Evolutionary conservation across 176 grass and related monocot genomes (phyloP).

Genomic region (Guadua angustifolia): DNA sequence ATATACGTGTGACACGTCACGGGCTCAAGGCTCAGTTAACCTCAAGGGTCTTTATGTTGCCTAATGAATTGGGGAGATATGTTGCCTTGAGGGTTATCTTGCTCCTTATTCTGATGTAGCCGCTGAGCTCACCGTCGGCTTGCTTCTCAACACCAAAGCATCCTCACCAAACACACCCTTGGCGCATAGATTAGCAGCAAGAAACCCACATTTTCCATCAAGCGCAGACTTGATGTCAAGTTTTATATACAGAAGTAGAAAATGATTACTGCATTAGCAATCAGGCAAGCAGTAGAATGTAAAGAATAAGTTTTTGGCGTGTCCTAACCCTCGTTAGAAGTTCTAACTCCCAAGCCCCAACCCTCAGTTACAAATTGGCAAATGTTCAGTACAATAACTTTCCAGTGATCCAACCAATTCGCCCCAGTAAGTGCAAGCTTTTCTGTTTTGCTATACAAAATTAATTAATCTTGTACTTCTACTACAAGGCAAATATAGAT

Average conservation of each 20-base stretch:
- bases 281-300: too few relatives aligned
- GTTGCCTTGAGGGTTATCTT: slow-evolving; percentile 80
- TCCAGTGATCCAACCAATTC: not conserved
- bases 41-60: too few relatives aligned
- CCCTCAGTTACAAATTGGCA: not conserved
- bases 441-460: not conserved
- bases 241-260: too few relatives aligned
- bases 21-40: slow-evolving; percentile 26
- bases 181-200: too few relatives aligned
- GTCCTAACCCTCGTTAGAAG: not conserved
- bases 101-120: slow-evolving; percentile 75
- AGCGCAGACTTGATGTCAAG: too few relatives aligned
- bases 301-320: not conserved
- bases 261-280: too few relatives aligned
- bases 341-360: not conserved
- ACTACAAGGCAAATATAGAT: not conserved
- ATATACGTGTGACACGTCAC: slow-evolving; percentile 11
- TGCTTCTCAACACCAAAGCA: too few relatives aligned
- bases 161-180: too few relatives aligned
- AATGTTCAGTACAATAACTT: not conserved
- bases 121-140: not conserved
- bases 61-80: too few relatives aligned
- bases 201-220: too few relatives aligned
- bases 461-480: not conserved
- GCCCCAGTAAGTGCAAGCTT: not conserved